These are phyloP conservation scores for Cladorrhinum sp. DNA, from an alignment of 2,329 filamentous ascomycete species.

Conservation along the genomic window DNA sequence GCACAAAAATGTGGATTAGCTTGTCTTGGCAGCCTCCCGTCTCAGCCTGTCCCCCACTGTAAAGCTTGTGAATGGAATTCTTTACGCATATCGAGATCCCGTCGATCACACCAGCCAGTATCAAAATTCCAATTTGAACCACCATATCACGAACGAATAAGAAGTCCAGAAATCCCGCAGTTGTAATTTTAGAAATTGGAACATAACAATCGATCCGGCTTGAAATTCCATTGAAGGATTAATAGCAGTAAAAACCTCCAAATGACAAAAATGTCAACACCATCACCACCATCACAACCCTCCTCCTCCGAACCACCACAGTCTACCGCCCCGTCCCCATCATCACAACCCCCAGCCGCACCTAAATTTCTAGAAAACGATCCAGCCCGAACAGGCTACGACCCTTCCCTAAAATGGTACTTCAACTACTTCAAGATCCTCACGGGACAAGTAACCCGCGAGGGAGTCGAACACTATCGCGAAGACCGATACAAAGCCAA, in stretches of 20 bases:
- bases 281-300: constrained; percentile 9
- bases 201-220: not conserved
- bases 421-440: constrained; percentile 84
- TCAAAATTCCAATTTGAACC: not conserved
- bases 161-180: not conserved
- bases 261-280: not conserved
- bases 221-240: too few species aligned
- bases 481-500: constrained; percentile 70
- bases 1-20: constrained; percentile 6
- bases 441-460: constrained; percentile 65
- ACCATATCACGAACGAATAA: not conserved
- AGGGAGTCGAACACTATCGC: constrained; percentile 73
- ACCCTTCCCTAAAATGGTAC: constrained; percentile 63
- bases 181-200: not conserved
- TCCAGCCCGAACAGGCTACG: constrained; percentile 60
- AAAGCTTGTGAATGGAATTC: not conserved
- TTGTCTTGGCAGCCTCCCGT: not conserved
- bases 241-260: too few species aligned
- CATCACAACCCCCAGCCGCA: constrained; percentile 3
- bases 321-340: constrained; percentile 5
- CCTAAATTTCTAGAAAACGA: constrained; percentile 50
- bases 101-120: not conserved
- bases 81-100: not conserved
- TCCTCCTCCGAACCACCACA: constrained; percentile 5
- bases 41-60: too few species aligned